These are phyloP conservation scores for Astragalus glycyphyllos DNA, from an alignment of 306 rosid species.

Conservation along the genomic window DNA sequence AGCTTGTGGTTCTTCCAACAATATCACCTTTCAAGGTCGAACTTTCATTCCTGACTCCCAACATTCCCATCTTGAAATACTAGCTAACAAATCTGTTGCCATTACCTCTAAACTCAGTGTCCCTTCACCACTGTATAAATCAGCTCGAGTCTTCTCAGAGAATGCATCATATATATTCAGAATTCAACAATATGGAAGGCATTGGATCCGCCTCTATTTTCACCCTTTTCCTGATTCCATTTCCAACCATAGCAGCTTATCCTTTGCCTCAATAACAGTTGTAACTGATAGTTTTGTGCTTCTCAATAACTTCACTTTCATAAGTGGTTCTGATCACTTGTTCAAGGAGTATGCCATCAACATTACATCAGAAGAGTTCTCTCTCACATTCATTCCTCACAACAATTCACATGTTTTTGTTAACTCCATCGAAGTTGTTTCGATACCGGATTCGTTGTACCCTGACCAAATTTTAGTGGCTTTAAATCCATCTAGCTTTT, in stretches of 20 bases:
- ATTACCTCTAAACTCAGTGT: not conserved
- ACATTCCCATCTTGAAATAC: not conserved
- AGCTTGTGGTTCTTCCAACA: constrained; percentile 11
- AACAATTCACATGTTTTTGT: not conserved
- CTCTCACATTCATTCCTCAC: not conserved
- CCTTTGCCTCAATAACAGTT: constrained; percentile 3
- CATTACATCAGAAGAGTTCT: not conserved
- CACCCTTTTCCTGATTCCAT: constrained; percentile 13
- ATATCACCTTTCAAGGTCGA: not conserved
- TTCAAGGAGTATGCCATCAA: constrained; percentile 7
- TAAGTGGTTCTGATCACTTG: not conserved
- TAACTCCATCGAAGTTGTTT: not conserved
- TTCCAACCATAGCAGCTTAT: not conserved
- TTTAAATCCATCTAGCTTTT: not conserved
- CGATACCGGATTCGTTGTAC: not conserved
- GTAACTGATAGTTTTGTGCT: not conserved
- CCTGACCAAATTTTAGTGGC: not conserved
- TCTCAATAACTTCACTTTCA: not conserved
- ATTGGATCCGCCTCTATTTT: constrained; percentile 28
- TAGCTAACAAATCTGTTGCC: not conserved
- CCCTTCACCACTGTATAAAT: constrained; percentile 5
- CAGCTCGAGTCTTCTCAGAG: not conserved
- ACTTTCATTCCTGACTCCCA: not conserved
- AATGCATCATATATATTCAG: constrained; percentile 1
- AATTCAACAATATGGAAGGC: not conserved